Percentiles rank a stretch among this genome's conserved stretches.
Conservation (phyloP, 257 asterid genomes). For the Solanum lignicaule region DNA sequence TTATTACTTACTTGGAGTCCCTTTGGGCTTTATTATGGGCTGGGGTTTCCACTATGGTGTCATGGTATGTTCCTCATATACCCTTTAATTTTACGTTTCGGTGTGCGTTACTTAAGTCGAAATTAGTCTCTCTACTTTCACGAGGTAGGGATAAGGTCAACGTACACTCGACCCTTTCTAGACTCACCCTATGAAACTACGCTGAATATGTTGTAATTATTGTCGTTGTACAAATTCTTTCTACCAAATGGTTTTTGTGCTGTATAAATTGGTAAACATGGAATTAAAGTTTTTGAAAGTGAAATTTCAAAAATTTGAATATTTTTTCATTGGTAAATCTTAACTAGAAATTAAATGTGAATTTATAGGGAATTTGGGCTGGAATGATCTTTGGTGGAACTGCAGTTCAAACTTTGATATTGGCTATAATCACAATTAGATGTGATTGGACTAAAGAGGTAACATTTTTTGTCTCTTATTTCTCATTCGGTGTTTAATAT, state of each 20-base stretch:
- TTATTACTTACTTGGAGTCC: conserved; percentile 38
- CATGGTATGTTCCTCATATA: conserved; percentile 22
- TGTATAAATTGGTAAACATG: neutral
- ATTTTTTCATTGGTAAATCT: neutral
- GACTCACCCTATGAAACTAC: fast-evolving
- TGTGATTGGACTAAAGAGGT: conserved; percentile 54
- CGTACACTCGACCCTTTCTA: neutral
- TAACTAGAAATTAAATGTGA: neutral
- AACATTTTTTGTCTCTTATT: neutral
- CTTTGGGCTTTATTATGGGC: conserved; percentile 33
- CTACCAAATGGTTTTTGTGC: neutral
- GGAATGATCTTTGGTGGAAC: conserved; percentile 61
- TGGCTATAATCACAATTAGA: conserved; percentile 11
- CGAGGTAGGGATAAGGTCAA: neutral
- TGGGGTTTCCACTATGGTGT: conserved; percentile 37
- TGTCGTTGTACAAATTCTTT: neutral
- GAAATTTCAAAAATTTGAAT: neutral
- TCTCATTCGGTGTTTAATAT: neutral
- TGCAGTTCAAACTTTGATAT: conserved; percentile 28
- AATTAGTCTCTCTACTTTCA: fast-evolving
- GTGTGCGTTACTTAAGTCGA: neutral
- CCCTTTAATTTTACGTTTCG: neutral
- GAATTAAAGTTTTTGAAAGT: neutral
- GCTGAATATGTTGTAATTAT: neutral
- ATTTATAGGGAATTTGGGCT: conserved; percentile 31